These are phyloP conservation scores for Podospora australis DNA, from an alignment of 495 filamentous ascomycete species.

Conservation along the genomic window DNA sequence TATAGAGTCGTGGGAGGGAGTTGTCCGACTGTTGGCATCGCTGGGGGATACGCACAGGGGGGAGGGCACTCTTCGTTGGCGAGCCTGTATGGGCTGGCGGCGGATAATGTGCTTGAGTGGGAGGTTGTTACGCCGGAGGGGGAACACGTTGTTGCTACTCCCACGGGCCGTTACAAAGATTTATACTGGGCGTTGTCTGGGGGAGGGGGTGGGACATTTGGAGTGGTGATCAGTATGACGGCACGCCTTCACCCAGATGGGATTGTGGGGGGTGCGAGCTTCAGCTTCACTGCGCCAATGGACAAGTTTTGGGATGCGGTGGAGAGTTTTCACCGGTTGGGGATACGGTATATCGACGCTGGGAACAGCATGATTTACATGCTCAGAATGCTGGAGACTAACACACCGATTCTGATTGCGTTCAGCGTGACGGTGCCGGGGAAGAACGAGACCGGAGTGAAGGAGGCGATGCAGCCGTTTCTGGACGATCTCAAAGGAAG, in stretches of 20 bases:
- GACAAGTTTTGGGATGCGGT: neutral
- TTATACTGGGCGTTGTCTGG: neutral
- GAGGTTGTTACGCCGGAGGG: neutral
- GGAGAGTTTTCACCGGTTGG: neutral
- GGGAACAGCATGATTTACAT: neutral
- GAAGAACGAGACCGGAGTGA: neutral
- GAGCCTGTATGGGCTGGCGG: neutral
- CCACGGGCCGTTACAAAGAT: neutral
- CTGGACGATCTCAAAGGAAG: neutral
- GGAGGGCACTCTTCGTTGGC: neutral
- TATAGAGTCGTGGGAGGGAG: neutral
- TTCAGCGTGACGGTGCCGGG: neutral
- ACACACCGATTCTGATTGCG: neutral
- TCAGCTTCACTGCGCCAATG: neutral
- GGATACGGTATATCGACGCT: neutral
- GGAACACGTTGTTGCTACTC: neutral
- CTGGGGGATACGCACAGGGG: neutral
- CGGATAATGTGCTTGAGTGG: neutral
- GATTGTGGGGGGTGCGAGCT: neutral
- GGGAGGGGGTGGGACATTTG: neutral
- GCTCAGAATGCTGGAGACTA: neutral
- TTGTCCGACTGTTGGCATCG: neutral
- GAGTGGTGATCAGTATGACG: neutral
- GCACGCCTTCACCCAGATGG: neutral
- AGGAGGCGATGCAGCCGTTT: neutral